Evolutionary conservation across 164 flowering plant species (phyloP).

Genomic region (Kingdonia uniflora): DNA sequence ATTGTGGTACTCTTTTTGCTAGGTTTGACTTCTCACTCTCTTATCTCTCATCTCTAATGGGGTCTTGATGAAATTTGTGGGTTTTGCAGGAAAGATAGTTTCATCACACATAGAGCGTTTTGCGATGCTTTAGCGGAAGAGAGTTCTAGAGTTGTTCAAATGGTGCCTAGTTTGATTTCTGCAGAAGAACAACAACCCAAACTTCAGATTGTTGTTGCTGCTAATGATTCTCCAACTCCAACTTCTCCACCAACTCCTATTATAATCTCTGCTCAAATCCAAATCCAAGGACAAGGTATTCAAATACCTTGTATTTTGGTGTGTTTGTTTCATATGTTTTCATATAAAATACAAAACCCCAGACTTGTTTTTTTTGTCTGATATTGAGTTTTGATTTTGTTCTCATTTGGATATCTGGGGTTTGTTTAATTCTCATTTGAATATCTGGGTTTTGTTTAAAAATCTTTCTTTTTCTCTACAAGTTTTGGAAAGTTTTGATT

Average conservation of each 20-base stretch:
- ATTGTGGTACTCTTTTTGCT: slow-evolving; percentile 82
- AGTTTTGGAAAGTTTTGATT: no score
- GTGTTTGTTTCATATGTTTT: no score
- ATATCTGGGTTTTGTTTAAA: not conserved
- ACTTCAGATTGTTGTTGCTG: no score
- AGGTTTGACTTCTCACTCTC: slow-evolving; percentile 50
- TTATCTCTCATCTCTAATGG: no score
- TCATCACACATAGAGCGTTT: slow-evolving; percentile 75
- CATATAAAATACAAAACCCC: no score
- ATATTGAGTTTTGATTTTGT: no score
- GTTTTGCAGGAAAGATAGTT: slow-evolving; percentile 67
- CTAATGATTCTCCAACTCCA: slow-evolving; percentile 31
- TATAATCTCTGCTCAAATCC: slow-evolving; percentile 9
- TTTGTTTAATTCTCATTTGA: no score
- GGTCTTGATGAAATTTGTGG: not conserved
- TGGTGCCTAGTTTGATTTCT: slow-evolving; percentile 2
- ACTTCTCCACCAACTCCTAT: slow-evolving; percentile 25
- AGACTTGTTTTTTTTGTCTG: no score
- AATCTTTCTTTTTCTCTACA: not conserved
- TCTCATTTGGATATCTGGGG: no score
- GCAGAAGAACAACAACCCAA: no score
- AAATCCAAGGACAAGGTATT: no score
- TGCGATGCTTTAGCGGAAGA: slow-evolving; percentile 25
- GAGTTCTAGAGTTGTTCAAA: slow-evolving; percentile 30
- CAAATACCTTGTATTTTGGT: no score